Conservation (phyloP, 441 rosid species). For the Populus hybrid region DNA sequence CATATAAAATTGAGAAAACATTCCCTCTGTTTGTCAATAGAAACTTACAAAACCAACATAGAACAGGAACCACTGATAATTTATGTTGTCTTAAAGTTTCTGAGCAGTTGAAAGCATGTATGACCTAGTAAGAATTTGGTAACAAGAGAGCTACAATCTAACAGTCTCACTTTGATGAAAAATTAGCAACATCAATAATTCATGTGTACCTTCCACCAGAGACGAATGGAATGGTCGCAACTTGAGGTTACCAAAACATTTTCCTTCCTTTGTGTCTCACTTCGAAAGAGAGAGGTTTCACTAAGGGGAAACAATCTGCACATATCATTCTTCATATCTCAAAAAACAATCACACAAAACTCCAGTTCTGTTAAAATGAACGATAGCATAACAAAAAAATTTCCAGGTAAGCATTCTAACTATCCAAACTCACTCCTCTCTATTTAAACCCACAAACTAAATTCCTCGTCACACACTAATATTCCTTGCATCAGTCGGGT, state of each 20-base stretch:
- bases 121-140: neutral
- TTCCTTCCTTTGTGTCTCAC: conserved; percentile 36
- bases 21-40: conserved; percentile 3
- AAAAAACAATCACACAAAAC: conserved; percentile 1
- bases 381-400: neutral
- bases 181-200: neutral
- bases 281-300: conserved; percentile 41
- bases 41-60: neutral
- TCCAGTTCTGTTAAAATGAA: neutral
- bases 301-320: conserved; percentile 50
- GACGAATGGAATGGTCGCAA: conserved; percentile 55
- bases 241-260: conserved; percentile 59
- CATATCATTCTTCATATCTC: conserved; percentile 7
- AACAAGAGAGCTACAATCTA: neutral
- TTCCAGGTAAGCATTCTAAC: neutral
- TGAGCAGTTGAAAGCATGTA: neutral
- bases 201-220: conserved; percentile 70
- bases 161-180: neutral
- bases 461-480: neutral
- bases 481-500: neutral
- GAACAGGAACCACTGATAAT: neutral
- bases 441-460: neutral
- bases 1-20: neutral
- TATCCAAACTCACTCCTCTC: neutral
- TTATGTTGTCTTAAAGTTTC: neutral